Conservation (phyloP, 257 asterid species). For the Pogostemon cablin region DNA sequence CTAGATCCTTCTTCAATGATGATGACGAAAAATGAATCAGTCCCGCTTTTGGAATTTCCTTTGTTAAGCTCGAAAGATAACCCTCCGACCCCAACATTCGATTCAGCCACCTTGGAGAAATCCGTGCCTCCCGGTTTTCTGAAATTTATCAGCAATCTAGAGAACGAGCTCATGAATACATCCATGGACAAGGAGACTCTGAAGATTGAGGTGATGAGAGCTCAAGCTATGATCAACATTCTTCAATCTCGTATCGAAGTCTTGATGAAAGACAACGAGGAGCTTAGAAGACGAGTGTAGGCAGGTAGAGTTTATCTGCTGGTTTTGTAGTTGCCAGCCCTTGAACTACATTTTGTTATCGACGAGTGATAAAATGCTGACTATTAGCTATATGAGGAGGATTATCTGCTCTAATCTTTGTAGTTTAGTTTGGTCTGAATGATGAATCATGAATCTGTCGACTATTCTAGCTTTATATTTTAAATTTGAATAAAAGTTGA, state of each 20-base stretch:
- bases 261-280: constrained; percentile 65
- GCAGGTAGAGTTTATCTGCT: constrained; percentile 22
- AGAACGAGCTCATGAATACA: constrained; percentile 71
- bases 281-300: constrained; percentile 40
- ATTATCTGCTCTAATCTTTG: background rate
- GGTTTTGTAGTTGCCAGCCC: constrained; percentile 21
- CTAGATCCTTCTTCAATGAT: constrained; percentile 62
- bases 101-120: constrained; percentile 80
- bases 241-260: constrained; percentile 71
- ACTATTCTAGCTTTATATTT: constrained; percentile 26
- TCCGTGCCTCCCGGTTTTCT: constrained; percentile 88
- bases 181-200: constrained; percentile 83
- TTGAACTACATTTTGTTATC: constrained; percentile 22
- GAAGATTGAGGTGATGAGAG: constrained; percentile 95
- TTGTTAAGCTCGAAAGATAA: constrained; percentile 59
- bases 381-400: background rate
- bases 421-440: constrained; percentile 33
- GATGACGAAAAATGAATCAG: constrained; percentile 64
- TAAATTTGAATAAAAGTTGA: constrained; percentile 33
- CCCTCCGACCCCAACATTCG: constrained; percentile 51
- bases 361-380: constrained; percentile 34
- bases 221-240: constrained; percentile 86
- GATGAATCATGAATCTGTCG: constrained; percentile 43
- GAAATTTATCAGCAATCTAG: constrained; percentile 78
- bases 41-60: constrained; percentile 59